Conservation (phyloP, 805 yeast species). For the Wickerhamomyces bovis region DNA sequence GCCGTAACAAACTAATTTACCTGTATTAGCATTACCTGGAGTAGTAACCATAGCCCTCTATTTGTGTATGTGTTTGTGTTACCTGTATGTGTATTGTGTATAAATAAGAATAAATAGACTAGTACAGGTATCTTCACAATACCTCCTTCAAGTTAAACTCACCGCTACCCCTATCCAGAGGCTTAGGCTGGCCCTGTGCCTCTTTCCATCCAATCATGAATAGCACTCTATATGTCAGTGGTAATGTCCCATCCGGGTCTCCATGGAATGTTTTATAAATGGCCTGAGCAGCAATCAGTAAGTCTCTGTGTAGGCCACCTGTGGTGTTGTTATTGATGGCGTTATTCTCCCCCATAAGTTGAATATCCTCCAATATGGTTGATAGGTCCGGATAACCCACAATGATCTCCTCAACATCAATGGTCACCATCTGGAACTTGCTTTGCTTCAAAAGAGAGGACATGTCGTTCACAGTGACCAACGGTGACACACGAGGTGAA, state of each 20-base stretch:
- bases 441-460: constrained; percentile 69
- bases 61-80: too few relatives aligned
- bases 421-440: constrained; percentile 72
- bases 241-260: constrained; percentile 49
- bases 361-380: constrained; percentile 63
- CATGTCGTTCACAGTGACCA: constrained; percentile 72
- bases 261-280: constrained; percentile 71
- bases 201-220: constrained; percentile 90
- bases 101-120: background rate
- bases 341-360: constrained; percentile 81
- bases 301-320: constrained; percentile 47
- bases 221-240: constrained; percentile 73
- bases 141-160: constrained; percentile 64
- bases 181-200: constrained; percentile 61
- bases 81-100: background rate
- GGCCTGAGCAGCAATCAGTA: constrained; percentile 68
- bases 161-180: constrained; percentile 68
- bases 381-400: constrained; percentile 72
- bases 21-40: too few relatives aligned
- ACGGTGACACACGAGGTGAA: constrained; percentile 75
- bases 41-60: too few relatives aligned
- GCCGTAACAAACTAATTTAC: too few relatives aligned
- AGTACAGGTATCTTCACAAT: constrained; percentile 20
- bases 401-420: constrained; percentile 77
- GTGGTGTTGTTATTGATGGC: constrained; percentile 39